Conservation (phyloP, 306 rosid genomes). For the Vicia faba region DNA sequence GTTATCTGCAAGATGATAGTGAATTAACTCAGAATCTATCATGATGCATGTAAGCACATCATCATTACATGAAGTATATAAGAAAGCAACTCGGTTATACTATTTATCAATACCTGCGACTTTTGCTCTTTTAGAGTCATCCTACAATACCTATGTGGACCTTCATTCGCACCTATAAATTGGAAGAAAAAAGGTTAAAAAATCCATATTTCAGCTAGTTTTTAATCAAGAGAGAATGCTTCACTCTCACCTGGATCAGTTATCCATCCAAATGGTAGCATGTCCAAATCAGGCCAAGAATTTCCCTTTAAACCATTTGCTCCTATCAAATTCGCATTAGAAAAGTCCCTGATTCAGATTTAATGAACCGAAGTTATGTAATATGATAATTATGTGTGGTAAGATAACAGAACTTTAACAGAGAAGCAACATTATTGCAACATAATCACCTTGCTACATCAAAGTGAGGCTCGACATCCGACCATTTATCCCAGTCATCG, state of each 20-base stretch:
- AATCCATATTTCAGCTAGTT: slow-evolving; percentile 34
- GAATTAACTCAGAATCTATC: slow-evolving; percentile 14
- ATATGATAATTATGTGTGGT: neutral
- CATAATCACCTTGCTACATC: slow-evolving; percentile 67
- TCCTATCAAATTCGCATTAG: slow-evolving; percentile 78
- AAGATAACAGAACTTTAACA: slow-evolving; percentile 14
- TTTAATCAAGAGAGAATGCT: slow-evolving; percentile 6
- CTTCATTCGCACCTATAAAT: slow-evolving; percentile 68
- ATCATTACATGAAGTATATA: slow-evolving; percentile 9
- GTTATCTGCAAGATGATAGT: slow-evolving; percentile 63
- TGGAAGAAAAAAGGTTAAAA: neutral
- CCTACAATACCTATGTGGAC: slow-evolving; percentile 67
- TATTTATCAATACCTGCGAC: slow-evolving; percentile 66
- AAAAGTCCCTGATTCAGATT: slow-evolving; percentile 63
- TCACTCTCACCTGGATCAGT: slow-evolving; percentile 66
- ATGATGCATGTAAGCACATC: slow-evolving; percentile 8
- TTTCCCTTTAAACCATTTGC: slow-evolving; percentile 70
- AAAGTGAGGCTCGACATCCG: slow-evolving; percentile 70
- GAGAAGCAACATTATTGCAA: neutral
- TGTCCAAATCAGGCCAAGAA: slow-evolving; percentile 99
- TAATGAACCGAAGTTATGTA: slow-evolving; percentile 19
- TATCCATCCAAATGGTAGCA: slow-evolving; percentile 97
- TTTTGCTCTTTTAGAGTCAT: slow-evolving; percentile 69
- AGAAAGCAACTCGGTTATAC: slow-evolving; percentile 23
- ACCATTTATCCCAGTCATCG: slow-evolving; percentile 95